Percentiles rank a stretch among this genome's conserved stretches.
Evolutionary conservation across 139 green algal species (phyloP).

Genomic region (Micractinium sp.): DNA sequence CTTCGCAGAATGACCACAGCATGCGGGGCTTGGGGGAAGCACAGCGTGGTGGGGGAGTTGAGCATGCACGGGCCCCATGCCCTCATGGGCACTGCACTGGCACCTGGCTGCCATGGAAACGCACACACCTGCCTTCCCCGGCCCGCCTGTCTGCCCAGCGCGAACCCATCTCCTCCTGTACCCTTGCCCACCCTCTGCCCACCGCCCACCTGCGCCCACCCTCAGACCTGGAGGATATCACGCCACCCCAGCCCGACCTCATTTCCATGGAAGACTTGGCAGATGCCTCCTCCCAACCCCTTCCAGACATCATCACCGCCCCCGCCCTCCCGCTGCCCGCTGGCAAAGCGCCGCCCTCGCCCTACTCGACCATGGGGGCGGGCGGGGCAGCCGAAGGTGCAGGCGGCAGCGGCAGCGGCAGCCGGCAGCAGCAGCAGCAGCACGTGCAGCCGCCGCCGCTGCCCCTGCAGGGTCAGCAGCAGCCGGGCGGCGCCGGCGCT

Average conservation of each 20-base stretch:
- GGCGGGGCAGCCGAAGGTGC: neutral
- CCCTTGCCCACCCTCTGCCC: too few species aligned
- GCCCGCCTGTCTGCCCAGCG: too few species aligned
- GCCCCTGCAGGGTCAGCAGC: neutral
- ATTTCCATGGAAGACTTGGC: slow-evolving; percentile 31
- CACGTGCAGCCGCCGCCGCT: neutral
- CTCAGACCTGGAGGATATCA: slow-evolving; percentile 36
- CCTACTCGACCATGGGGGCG: neutral
- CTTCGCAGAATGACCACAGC: too few species aligned
- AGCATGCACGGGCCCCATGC: too few species aligned
- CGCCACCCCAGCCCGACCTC: slow-evolving; percentile 15
- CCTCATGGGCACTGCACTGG: too few species aligned
- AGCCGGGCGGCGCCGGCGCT: neutral
- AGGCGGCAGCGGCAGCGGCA: neutral
- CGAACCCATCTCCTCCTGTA: too few species aligned
- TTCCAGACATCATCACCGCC: neutral
- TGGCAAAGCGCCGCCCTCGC: neutral
- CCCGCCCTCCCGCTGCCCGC: neutral
- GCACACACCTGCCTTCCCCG: too few species aligned
- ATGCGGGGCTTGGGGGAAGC: too few species aligned
- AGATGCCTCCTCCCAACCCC: neutral
- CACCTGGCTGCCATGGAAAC: too few species aligned
- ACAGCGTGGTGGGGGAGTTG: too few species aligned
- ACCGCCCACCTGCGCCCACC: too few species aligned
- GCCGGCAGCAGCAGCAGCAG: neutral